Percentiles rank a stretch among this genome's conserved stretches.
Evolutionary conservation across 106 monocot species (phyloP).

Genomic region (Dendrobium catenatum): DNA sequence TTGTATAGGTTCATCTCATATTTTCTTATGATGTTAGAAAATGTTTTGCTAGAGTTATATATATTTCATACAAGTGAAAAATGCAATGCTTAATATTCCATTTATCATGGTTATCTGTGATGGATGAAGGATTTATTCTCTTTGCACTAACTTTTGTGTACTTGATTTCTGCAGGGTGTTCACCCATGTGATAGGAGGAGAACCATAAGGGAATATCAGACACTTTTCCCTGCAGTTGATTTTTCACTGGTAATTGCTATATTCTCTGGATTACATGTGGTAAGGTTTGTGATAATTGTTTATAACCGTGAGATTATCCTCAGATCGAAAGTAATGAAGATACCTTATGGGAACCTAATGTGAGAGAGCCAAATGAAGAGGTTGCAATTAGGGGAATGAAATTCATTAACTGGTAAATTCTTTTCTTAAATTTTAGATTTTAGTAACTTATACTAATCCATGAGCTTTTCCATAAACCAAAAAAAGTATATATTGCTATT

Average conservation of each 20-base stretch:
- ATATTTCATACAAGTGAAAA: neutral
- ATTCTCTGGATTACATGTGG: neutral
- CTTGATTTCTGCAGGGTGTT: slow-evolving; percentile 44
- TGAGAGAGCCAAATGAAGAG: slow-evolving; percentile 56
- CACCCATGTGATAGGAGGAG: slow-evolving; percentile 92
- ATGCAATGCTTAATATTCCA: neutral
- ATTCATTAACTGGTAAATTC: slow-evolving; percentile 74
- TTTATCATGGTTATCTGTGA: neutral
- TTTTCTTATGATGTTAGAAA: neutral
- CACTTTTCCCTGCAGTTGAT: slow-evolving; percentile 87
- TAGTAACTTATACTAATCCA: neutral
- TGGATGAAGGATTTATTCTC: neutral
- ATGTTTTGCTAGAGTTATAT: neutral
- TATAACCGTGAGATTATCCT: slow-evolving; percentile 1
- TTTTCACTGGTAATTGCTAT: slow-evolving; percentile 68
- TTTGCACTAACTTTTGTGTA: neutral
- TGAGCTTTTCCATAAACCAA: neutral
- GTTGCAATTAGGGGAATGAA: slow-evolving; percentile 76
- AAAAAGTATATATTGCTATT: neutral
- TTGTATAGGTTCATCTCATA: neutral
- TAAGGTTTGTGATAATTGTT: neutral
- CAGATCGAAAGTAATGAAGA: slow-evolving; percentile 94
- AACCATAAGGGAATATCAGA: slow-evolving; percentile 62
- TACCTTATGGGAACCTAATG: slow-evolving; percentile 63
- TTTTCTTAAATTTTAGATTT: neutral